phyloP scores from a whole-genome alignment of 75 land plant species.

The Sequoia sempervirens region DNA sequence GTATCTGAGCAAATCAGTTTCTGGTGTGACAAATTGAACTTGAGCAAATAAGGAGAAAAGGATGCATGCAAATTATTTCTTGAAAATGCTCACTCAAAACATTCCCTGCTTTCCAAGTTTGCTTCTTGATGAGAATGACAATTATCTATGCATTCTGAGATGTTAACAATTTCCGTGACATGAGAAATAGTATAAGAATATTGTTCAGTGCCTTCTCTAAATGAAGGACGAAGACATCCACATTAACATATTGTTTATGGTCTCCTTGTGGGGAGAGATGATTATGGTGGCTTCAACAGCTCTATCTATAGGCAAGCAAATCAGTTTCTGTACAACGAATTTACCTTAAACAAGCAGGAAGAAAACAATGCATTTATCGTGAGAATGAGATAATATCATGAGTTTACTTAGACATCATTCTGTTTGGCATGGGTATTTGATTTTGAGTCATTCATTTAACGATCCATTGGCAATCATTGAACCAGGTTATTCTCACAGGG shows the following conservation, averaged over 20 bases:
- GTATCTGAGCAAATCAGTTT: constrained; percentile 60
- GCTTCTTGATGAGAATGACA: no score
- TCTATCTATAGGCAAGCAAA: neutral
- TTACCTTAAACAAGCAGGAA: neutral
- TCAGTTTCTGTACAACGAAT: neutral
- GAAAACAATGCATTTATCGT: neutral
- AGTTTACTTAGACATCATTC: neutral
- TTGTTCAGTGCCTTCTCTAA: neutral
- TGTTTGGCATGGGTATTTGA: neutral
- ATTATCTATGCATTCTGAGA: constrained; percentile 8
- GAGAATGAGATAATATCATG: neutral
- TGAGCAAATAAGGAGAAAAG: constrained; percentile 14
- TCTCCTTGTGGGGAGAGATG: neutral
- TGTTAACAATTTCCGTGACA: neutral
- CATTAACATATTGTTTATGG: neutral
- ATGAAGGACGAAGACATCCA: neutral
- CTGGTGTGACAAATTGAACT: constrained; percentile 64
- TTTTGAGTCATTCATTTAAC: no score
- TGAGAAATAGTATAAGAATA: neutral
- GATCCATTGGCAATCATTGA: neutral
- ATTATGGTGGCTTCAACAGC: neutral
- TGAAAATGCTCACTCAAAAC: neutral
- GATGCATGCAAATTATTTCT: neutral
- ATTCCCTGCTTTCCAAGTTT: neutral
- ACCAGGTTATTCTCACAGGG: neutral